Evolutionary conservation across 2,329 filamentous ascomycete species (phyloP), one percentile per base, ranked within the genome.

Genomic region (Dactylellina cionopaga): DNA sequence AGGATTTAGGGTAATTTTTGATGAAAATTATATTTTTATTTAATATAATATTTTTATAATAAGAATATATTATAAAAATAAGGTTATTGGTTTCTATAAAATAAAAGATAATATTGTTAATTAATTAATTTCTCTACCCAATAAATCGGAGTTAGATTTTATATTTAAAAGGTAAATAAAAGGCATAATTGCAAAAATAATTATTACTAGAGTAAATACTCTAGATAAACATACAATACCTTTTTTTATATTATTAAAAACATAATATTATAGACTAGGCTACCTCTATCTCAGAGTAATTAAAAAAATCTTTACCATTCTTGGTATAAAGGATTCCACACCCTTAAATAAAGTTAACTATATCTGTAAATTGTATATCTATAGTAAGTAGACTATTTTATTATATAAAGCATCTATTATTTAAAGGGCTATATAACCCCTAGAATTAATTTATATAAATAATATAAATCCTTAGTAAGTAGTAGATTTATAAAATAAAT

Each of bases 321-420:
- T 43, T 7, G 44, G 29, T 7, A 43, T 58, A 43, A 27, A 43
- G 19, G n/a, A 43, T 17, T 22, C 5, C 44, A 58, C 33, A 4
- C 17, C 29, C 2, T 29, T 56, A 56, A 41, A 41, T n/a, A n/a
- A n/a, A n/a, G n/a, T n/a, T n/a, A n/a, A n/a, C n/a, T n/a, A n/a
- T n/a, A n/a, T n/a, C n/a, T 43, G 25, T 43, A 43, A 47, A 52
- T 52, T 47, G 31, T 62, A 62, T 51, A 62, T 46, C 3, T 47
- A 62, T 39, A 39, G 33, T 62, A 47, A 47, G 33, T 62, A 62
- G 33, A 62, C 10, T 27, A 49, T 33, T 10, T 52, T 39, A 31
- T 19, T 33, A 51, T 24, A 47, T 62, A 62, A 25, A 47, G 31
- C 17, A 52, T 17, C 25, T 7, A 29, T 62, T 49, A 22, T 22